Base-by-base conservation (phyloP, 495 filamentous ascomycete genomes). In the Hypoxylon fuscum region DNA sequence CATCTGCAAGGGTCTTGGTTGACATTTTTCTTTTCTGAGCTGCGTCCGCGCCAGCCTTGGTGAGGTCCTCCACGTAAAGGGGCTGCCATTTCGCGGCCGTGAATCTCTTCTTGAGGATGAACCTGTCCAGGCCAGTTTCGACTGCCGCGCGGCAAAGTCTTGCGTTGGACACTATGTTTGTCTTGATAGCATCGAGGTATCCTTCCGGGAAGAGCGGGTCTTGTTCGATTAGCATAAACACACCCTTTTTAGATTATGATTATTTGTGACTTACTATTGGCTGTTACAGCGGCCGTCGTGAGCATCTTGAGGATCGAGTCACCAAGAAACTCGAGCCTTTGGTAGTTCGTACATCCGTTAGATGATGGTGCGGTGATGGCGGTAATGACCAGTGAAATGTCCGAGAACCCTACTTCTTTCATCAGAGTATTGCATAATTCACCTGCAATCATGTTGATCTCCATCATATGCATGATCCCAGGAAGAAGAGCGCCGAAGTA, bases 241-340 rank as follows among this genome's bases (percentile, higher is more conserved):
- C 6, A 12, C 3, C 6, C 11, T 44, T 37, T 50, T 29, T 44
- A 23, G 12, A 23, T 12, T 27, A 9, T 18, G 18, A 14, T 47
- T 9, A 2, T 11, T 12, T 1, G 10, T 27, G 1, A 62, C 75
- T 70, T 70, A 81, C 78, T 40, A 32, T 84, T 69, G n/a, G 85
- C 86, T 51, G 87, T 83, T 2, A 92, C 79, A 29, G 89, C 85
- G 20, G 89, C 72, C 3, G 87, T 88, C 0, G 88, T 84, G 18
- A 83, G 84, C 38, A 88, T 83, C 66, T 98, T 98, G n/a, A 98
- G 81, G 7, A 96, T 81, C 0, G 84, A 83, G 64, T 98, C 95
- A 0, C 95, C 95, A 0, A 97, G 78, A 66, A 96, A 96, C 72
- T 98, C 95, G 0, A 96, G 79, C 18, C 90, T 81, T 63, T 98